Base-by-base conservation (phyloP, 495 filamentous ascomycete genomes). In the Penicillium paradoxum region DNA sequence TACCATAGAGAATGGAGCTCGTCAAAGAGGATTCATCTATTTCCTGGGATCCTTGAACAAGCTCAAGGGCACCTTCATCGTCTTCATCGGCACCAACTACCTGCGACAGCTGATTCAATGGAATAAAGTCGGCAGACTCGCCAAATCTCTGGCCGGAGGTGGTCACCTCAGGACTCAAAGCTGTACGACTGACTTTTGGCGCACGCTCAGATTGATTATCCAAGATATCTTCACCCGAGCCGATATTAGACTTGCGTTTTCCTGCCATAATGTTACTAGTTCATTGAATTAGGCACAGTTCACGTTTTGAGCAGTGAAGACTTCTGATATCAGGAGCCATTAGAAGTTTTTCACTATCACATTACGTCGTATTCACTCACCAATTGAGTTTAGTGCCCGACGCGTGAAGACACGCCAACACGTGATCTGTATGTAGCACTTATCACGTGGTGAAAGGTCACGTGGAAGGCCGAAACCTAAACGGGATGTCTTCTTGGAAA, bases 1-100 rank as follows among this genome's bases (percentile, higher is more conserved):
- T 68, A 60, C 81, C 83, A 50, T 84, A 87, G 27, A 77, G 66
- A 52, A 83, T 75, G 15, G 65, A 68, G 10, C 44, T 62, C 2
- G 66, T 66, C 24, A 63, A 40, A 4, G 73, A 72, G 24, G 78
- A 71, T 37, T 76, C 77, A 43, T 73, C 74, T 14, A 45, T 57
- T n/a, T 66, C 73, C 53, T 78, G 73, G 19, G 54, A 71, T 7
- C 58, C 58, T 19, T 64, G 63, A 8, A 74, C 48, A 15, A 72
- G 11, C 37, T 66, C 50, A 4, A 55, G 56, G 24, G 71, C 72
- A n/a, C 62, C 53, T 11, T 59, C 73, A 50, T 76, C 73, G 7
- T 74, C 71, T 15, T 70, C 70, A n/a, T 71, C 69, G 2, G 46
- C 60, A 0, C 53, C 62, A 17, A 52, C n/a, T 34, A 60, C 53